Conservation (phyloP, 345 rosid genomes). For the Theobroma cacao region DNA sequence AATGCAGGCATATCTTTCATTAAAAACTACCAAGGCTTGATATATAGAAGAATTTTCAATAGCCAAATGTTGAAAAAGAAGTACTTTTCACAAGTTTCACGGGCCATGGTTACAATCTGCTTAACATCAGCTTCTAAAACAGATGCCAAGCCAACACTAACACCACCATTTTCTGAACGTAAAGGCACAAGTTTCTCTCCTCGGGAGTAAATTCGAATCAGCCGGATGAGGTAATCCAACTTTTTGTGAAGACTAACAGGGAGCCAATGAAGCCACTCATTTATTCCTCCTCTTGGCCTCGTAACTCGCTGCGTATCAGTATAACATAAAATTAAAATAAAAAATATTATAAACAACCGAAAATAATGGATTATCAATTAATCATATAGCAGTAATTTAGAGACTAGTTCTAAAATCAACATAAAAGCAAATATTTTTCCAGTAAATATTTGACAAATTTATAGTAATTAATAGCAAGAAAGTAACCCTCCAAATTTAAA, state of each 20-base stretch:
- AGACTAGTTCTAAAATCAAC: neutral
- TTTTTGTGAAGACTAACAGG: conserved; percentile 83
- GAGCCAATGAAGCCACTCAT: conserved; percentile 94
- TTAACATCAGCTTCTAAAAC: conserved; percentile 80
- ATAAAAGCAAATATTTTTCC: neutral
- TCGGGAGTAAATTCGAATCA: conserved; percentile 48
- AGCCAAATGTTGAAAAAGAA: conserved; percentile 7
- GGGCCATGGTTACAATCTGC: conserved; percentile 75
- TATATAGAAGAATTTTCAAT: neutral
- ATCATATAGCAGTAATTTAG: neutral
- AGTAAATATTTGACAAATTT: neutral
- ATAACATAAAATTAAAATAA: conserved; percentile 3
- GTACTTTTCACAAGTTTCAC: conserved; percentile 78
- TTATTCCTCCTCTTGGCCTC: conserved; percentile 88
- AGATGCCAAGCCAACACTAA: conserved; percentile 62
- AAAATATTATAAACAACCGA: neutral
- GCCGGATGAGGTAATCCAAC: conserved; percentile 51
- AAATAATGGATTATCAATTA: neutral
- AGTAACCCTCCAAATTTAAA: neutral
- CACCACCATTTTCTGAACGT: conserved; percentile 55
- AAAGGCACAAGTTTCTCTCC: conserved; percentile 32
- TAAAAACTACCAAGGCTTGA: neutral
- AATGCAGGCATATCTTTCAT: neutral
- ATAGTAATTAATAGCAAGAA: neutral
- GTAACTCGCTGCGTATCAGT: conserved; percentile 66